Evolutionary conservation across 169 alveolate genomes (phyloP), one percentile per base, ranked within the genome.

Genomic region (Eimeria acervulina): DNA sequence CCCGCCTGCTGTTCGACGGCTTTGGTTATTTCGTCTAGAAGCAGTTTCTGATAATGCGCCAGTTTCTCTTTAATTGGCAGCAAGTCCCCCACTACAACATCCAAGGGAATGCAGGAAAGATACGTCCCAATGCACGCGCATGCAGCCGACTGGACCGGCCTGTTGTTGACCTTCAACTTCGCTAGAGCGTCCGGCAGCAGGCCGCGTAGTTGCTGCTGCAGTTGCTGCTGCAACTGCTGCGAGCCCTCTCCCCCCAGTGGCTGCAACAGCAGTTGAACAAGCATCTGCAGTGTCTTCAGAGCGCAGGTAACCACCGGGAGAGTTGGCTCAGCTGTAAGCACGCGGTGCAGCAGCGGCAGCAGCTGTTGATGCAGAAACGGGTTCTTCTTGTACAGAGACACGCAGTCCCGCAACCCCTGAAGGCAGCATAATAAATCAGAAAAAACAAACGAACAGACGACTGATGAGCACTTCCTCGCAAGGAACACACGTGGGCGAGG

Each of bases 221-320:
- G 90, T 55, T 66, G 74, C 74, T 91, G 66, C 80, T 74, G 95
- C 63, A 33, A 81, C 72, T 66, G 74, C 74, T 89, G 95, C 38
- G 95, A 40, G 38, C 88, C 74, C 23, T 89, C 95, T 8, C 47
- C 87, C 36, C 74, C 95, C 1, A 36, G 76, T 84, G 72, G 96
- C 84, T 68, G 95, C 40, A 93, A 88, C 94, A 93, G 89, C 59
- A 55, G 93, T 61, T 81, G 96, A 59, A 68, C 94, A 21, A 93
- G 96, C 44, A 72, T 84, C 94, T 93, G 96, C 44, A 93, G 78
- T 47, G 90, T 88, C 40, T 88, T 88, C 63, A 93, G 89, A n/a
- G 88, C 90, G 66, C 96, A 83, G 51, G 94, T 83, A 36, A 93
- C 96, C 68, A 93, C 96, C 17, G 96, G 96, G 52, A 93, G 96